phyloP scores from a whole-genome alignment of 2,329 filamentous ascomycete species.

The Colletotrichum tabaci region DNA sequence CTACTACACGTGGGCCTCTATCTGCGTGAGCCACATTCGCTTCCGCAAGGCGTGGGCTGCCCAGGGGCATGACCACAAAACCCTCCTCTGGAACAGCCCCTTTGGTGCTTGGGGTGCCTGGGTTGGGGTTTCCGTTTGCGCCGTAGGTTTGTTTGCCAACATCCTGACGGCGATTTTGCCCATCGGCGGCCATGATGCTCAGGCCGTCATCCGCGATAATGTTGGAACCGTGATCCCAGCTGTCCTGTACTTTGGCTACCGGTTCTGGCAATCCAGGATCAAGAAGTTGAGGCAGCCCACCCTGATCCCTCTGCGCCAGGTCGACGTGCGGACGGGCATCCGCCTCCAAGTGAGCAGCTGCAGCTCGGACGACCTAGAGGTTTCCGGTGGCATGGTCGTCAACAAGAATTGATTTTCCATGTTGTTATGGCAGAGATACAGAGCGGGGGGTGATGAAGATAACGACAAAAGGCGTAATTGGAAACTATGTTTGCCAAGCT shows the following conservation, averaged over 20 bases:
- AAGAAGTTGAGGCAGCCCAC: slow-evolving; percentile 36
- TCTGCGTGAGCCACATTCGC: slow-evolving; percentile 62
- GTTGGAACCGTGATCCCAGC: slow-evolving; percentile 48
- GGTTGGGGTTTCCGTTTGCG: slow-evolving; percentile 47
- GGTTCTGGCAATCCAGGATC: slow-evolving; percentile 37
- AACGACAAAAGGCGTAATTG: no score
- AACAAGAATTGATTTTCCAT: slow-evolving; percentile 4
- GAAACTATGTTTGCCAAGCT: not conserved
- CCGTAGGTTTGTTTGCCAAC: slow-evolving; percentile 50
- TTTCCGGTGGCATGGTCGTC: not conserved
- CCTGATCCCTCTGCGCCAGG: slow-evolving; percentile 46
- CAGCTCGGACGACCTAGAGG: slow-evolving; percentile 25
- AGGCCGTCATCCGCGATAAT: slow-evolving; percentile 47
- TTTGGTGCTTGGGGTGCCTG: slow-evolving; percentile 49
- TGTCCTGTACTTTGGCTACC: slow-evolving; percentile 47
- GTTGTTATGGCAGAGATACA: not conserved
- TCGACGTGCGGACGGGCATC: slow-evolving; percentile 46
- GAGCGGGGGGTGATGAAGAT: not conserved
- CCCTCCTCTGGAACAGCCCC: slow-evolving; percentile 52
- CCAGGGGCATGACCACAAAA: slow-evolving; percentile 53
- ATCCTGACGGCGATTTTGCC: slow-evolving; percentile 48
- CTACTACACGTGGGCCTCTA: slow-evolving; percentile 64
- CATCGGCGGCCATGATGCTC: slow-evolving; percentile 40
- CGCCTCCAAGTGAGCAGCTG: slow-evolving; percentile 22
- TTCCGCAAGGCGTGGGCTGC: slow-evolving; percentile 58